These are phyloP conservation scores for Jaenimonas drosophilae DNA, from an alignment of 208 protist genomes.

Conservation along the genomic window DNA sequence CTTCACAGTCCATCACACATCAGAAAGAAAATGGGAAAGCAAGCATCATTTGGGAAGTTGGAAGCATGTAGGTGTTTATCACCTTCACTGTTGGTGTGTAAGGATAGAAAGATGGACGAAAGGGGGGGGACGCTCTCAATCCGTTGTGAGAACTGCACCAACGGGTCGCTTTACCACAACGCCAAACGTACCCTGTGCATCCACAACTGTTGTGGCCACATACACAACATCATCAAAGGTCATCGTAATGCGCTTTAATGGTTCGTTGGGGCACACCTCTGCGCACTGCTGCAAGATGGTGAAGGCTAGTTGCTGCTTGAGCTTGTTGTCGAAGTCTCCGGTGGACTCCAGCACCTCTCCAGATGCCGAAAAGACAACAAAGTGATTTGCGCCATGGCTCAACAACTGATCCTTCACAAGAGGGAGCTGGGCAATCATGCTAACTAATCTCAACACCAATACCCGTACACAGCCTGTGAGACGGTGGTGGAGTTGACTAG, in stretches of 20 bases:
- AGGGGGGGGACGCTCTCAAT: neutral
- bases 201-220: conserved; percentile 50
- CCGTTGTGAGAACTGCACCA: conserved; percentile 5
- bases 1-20: too few relatives aligned
- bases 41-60: neutral
- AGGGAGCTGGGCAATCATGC: conserved; percentile 40
- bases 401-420: conserved; percentile 81
- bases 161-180: conserved; percentile 51
- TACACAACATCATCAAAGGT: conserved; percentile 67
- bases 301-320: conserved; percentile 62
- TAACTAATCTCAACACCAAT: neutral
- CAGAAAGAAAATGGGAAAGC: conserved; percentile 1
- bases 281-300: conserved; percentile 63
- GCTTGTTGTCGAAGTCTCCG: conserved; percentile 59
- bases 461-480: neutral
- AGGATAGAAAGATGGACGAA: conserved; percentile 4
- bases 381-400: conserved; percentile 74
- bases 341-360: conserved; percentile 64
- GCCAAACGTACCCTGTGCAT: conserved; percentile 34
- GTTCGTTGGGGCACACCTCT: conserved; percentile 31
- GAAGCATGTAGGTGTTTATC: neutral
- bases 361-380: conserved; percentile 54
- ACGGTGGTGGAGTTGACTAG: neutral
- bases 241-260: conserved; percentile 66
- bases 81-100: neutral